Conservation (phyloP, 1,139 yeast genomes). For the Hyphopichia fennica region DNA sequence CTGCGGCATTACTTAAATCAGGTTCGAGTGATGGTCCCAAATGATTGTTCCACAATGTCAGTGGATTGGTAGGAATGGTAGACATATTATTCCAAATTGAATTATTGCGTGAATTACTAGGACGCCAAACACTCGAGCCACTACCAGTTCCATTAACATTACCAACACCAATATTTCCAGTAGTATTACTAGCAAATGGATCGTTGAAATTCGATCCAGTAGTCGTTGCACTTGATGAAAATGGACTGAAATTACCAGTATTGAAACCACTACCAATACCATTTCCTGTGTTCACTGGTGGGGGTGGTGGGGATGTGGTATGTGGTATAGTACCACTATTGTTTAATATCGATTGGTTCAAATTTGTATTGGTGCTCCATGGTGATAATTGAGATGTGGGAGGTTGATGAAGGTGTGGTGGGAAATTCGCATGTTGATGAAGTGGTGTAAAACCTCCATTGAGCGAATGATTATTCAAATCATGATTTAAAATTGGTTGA, state of each 20-base stretch:
- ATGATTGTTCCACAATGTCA: background rate
- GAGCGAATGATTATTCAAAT: background rate
- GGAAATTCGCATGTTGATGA: background rate
- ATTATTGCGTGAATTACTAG: conserved; percentile 21
- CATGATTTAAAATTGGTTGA: background rate
- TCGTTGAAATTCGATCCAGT: background rate
- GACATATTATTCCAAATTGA: conserved; percentile 33
- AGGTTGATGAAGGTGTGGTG: background rate
- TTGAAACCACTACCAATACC: background rate
- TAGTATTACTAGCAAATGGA: background rate
- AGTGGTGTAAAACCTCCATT: background rate
- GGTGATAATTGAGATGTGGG: conserved; percentile 12
- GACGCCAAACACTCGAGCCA: conserved; percentile 19
- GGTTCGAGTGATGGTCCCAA: background rate
- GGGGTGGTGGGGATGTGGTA: conserved; percentile 1
- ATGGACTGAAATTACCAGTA: background rate
- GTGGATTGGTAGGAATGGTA: background rate
- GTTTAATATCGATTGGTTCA: too few species aligned
- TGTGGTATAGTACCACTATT: background rate
- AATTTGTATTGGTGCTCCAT: conserved; percentile 14
- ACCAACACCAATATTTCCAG: background rate
- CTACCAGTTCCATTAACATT: background rate
- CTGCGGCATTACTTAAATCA: background rate
- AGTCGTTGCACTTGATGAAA: background rate
- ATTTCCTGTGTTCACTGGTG: background rate